A percentile compares a stretch with the other conserved stretches of the same genome.
These are phyloP conservation scores for Sarocladium strictum DNA, from an alignment of 2,329 filamentous ascomycete genomes.

Conservation along the genomic window DNA sequence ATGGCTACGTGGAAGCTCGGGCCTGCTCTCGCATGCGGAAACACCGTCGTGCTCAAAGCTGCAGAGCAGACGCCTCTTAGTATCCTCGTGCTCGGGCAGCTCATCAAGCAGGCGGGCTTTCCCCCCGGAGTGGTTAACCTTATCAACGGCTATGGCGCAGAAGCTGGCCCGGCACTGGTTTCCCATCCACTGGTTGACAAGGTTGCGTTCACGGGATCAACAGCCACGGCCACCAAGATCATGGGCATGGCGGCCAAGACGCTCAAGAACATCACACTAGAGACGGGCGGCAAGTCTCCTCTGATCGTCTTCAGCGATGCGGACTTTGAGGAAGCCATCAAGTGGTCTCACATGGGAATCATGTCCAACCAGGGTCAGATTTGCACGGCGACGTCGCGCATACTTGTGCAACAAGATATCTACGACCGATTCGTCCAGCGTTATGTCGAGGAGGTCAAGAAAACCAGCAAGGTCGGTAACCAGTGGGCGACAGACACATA, in stretches of 20 bases:
- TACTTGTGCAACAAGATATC: conserved; percentile 2
- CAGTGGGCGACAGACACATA: conserved; percentile 22
- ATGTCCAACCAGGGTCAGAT: conserved; percentile 46
- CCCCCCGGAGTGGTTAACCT: conserved; percentile 68
- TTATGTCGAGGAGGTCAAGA: conserved; percentile 51
- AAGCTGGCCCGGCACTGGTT: conserved; percentile 59
- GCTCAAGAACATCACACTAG: conserved; percentile 52
- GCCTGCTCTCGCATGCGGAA: conserved; percentile 55
- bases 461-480: conserved; percentile 34
- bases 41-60: conserved; percentile 53
- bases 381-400: conserved; percentile 48
- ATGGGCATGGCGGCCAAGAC: conserved; percentile 60
- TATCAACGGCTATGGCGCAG: conserved; percentile 59
- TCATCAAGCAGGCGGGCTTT: conserved; percentile 65
- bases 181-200: conserved; percentile 61
- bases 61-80: conserved; percentile 56
- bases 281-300: conserved; percentile 54
- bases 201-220: conserved; percentile 69
- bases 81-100: conserved; percentile 51
- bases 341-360: neutral
- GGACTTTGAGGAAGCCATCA: conserved; percentile 15
- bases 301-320: conserved; percentile 53
- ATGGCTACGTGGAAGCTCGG: conserved; percentile 72
- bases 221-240: conserved; percentile 58
- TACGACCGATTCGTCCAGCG: conserved; percentile 49